Evolutionary conservation across 257 asterid species (phyloP), one percentile per base, ranked within the genome.

Genomic region (Solanum tacnaense): DNA sequence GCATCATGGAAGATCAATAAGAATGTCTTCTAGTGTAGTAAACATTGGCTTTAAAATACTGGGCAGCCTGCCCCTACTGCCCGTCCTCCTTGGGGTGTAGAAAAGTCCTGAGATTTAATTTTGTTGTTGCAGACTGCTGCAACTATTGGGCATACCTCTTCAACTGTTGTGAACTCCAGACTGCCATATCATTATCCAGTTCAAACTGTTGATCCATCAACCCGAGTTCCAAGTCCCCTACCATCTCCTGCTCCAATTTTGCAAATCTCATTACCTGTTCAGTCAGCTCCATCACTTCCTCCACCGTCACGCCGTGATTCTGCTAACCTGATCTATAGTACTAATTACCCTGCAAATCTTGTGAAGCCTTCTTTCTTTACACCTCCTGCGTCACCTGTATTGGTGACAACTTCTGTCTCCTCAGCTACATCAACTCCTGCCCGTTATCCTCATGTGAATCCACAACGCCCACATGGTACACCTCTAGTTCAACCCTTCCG

Each of bases 341-440:
- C 81, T 46, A 86, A 84, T 16, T 67, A 49, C 56, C 86, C 78
- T 83, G 90, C 84, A 71, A 73, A 34, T 90, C 92, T 92, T 85
- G 90, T 92, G 87, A 89, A 88, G 88, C 94, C 94, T 46, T 89
- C 90, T 87, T 89, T 92, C 75, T 56, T 89, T 74, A 39, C 88
- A 75, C 89, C 92, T 62, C 84, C 89, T 83, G 83, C 88, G 13
- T 82, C 94, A 9, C 83, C 91, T 21, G 72, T 89, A 67, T 65
- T 82, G 78, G 74, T 62, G 46, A 84, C 87, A 20, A 87, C 92
- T 38, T 88, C 91, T 67, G 46, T 75, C 68, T 13, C 90, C 46
- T 85, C 92, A 39, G 86, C 85, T 12, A 60, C 38, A 46, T 65
- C 90, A 25, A 58, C 90, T 41, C 31, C 91, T 41, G 18, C 87